Percentiles rank a stretch among this genome's conserved stretches.
phyloP scores from a whole-genome alignment of 1,284 basidiomycete species.

The Heliocybe sulcata region DNA sequence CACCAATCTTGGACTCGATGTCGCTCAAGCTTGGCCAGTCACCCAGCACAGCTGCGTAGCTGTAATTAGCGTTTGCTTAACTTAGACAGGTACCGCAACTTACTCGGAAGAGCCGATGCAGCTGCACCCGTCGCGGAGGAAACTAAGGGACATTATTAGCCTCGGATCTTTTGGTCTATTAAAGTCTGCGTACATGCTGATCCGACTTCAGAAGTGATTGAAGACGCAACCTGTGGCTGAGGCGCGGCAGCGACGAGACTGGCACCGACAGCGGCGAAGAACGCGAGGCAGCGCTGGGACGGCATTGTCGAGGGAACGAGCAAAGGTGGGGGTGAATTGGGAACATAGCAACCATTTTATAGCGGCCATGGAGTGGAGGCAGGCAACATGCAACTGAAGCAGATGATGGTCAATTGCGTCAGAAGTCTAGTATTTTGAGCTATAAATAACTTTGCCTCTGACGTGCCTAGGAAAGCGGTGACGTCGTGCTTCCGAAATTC shows the following conservation, averaged over 20 bases:
- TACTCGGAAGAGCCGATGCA: neutral
- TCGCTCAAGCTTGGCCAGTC: conserved; percentile 18
- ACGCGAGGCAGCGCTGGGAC: too few relatives aligned
- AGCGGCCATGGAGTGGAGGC: neutral
- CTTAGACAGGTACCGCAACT: neutral
- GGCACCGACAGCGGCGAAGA: neutral
- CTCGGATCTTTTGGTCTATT: neutral
- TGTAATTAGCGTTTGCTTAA: neutral
- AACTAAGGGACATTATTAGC: neutral
- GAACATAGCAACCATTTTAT: neutral
- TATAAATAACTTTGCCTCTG: neutral
- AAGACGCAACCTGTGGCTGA: too few relatives aligned
- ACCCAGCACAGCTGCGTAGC: conserved; percentile 16
- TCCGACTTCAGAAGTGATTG: neutral
- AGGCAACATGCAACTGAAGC: neutral
- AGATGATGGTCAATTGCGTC: neutral
- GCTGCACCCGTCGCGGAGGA: neutral
- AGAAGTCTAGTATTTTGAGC: neutral
- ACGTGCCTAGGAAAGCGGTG: neutral
- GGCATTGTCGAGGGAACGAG: too few relatives aligned
- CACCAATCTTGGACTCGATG: conserved; percentile 17
- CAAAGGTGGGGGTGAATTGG: too few relatives aligned
- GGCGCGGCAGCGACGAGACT: neutral
- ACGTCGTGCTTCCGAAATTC: neutral
- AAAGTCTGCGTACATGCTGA: neutral